These are phyloP conservation scores for Neocucurbitaria cava DNA, from an alignment of 2,329 filamentous ascomycete species.

Conservation along the genomic window DNA sequence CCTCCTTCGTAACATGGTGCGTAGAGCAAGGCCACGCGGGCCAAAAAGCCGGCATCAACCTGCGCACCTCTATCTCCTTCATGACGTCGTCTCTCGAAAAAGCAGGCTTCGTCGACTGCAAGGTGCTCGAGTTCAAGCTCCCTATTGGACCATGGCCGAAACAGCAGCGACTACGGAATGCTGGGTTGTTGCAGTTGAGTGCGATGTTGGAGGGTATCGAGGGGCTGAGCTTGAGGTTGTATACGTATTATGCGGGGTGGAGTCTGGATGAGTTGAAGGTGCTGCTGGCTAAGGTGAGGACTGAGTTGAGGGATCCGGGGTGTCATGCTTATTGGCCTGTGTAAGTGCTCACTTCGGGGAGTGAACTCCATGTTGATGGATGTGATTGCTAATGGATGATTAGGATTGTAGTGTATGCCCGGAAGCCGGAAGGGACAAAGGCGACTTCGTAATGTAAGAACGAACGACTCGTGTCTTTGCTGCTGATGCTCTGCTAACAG, in stretches of 20 bases:
- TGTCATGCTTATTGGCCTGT: conserved; percentile 40
- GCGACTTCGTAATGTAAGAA: not conserved
- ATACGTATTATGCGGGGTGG: conserved; percentile 35
- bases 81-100: conserved; percentile 17
- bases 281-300: conserved; percentile 40
- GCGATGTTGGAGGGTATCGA: conserved; percentile 40
- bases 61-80: conserved; percentile 31
- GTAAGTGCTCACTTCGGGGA: conserved; percentile 29
- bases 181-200: conserved; percentile 35
- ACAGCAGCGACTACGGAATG: conserved; percentile 28
- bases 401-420: not conserved
- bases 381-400: not conserved
- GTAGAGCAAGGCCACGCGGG: conserved; percentile 27
- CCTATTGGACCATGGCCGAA: conserved; percentile 31
- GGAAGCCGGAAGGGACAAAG: not conserved
- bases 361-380: not conserved
- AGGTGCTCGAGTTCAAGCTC: conserved; percentile 25
- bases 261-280: conserved; percentile 39
- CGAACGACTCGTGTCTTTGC: not conserved
- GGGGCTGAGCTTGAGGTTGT: conserved; percentile 29
- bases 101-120: conserved; percentile 29
- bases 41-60: conserved; percentile 25
- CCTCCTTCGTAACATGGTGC: conserved; percentile 29
- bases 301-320: conserved; percentile 36
- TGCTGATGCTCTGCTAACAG: not conserved